Evolutionary conservation across 2,329 filamentous ascomycete species (phyloP).

Genomic region (Neofusicoccum laricinum): DNA sequence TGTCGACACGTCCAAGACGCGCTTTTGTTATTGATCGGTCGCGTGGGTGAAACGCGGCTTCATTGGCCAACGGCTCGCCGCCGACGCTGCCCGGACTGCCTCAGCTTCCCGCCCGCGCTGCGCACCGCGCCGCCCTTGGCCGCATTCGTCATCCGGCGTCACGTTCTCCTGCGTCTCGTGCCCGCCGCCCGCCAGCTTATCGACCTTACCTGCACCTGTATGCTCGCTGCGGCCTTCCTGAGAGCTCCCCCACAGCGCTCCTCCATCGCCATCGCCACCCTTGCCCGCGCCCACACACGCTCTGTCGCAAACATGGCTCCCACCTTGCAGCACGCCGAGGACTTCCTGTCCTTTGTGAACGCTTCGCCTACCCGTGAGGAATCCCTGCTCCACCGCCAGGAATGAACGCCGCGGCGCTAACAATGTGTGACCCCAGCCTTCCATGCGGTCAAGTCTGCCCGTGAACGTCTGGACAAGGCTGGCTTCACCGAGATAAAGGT

Average conservation of each 20-base stretch:
- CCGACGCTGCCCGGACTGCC: background rate
- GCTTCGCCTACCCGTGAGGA: constrained; percentile 79
- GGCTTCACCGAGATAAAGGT: constrained; percentile 83
- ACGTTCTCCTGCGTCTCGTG: constrained; percentile 11
- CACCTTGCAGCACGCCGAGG: constrained; percentile 57
- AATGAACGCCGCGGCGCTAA: constrained; percentile 4
- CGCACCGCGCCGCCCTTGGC: constrained; percentile 10
- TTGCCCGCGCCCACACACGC: constrained; percentile 17
- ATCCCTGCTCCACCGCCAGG: background rate
- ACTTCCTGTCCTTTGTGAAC: constrained; percentile 93
- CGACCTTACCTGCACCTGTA: background rate
- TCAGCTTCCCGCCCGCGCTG: background rate
- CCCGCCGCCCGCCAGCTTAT: background rate
- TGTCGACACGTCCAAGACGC: constrained; percentile 10
- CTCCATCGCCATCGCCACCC: background rate
- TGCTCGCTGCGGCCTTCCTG: constrained; percentile 16
- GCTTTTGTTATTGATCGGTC: constrained; percentile 12
- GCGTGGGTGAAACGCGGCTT: constrained; percentile 1
- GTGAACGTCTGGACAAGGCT: constrained; percentile 71
- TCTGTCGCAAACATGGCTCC: constrained; percentile 30
- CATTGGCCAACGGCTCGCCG: constrained; percentile 3
- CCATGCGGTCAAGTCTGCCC: constrained; percentile 82
- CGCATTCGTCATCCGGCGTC: constrained; percentile 10
- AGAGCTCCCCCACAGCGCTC: constrained; percentile 21
- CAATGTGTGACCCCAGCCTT: constrained; percentile 62